Conservation (phyloP, 2,329 filamentous ascomycete genomes). For the Rhynchosporium secalis region DNA sequence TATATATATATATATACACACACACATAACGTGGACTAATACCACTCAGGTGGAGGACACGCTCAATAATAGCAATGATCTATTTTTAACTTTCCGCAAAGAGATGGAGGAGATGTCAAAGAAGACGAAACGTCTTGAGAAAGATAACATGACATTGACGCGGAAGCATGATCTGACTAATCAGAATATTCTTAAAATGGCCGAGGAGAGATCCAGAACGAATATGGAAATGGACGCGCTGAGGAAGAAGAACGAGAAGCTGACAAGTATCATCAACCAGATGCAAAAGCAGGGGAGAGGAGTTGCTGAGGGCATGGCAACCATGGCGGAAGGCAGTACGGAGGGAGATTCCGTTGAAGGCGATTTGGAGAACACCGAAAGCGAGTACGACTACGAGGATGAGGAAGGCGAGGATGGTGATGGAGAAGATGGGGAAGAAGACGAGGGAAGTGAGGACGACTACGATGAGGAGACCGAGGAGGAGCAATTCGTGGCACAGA, state of each 20-base stretch:
- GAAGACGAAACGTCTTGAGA: slow-evolving; percentile 95
- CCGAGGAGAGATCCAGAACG: slow-evolving; percentile 80
- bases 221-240: slow-evolving; percentile 76
- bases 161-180: slow-evolving; percentile 93
- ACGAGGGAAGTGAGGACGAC: slow-evolving; percentile 58
- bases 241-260: slow-evolving; percentile 77
- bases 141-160: slow-evolving; percentile 89
- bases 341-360: slow-evolving; percentile 58
- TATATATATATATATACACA: neutral
- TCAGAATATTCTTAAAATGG: slow-evolving; percentile 95
- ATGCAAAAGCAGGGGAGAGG: slow-evolving; percentile 95
- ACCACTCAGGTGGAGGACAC: slow-evolving; percentile 89
- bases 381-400: slow-evolving; percentile 64
- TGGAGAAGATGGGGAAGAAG: slow-evolving; percentile 49
- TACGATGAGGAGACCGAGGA: slow-evolving; percentile 48
- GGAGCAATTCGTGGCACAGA: slow-evolving; percentile 37
- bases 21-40: slow-evolving; percentile 42
- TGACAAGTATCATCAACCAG: slow-evolving; percentile 90
- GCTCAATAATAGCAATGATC: slow-evolving; percentile 95
- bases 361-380: slow-evolving; percentile 56
- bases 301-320: slow-evolving; percentile 62
- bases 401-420: slow-evolving; percentile 63
- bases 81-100: slow-evolving; percentile 95
- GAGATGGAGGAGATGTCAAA: slow-evolving; percentile 99
- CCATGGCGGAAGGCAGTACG: slow-evolving; percentile 56